Percentiles rank a stretch among this genome's conserved stretches.
Evolutionary conservation across 306 rosid genomes (phyloP).

Genomic region (Rosa multiflora): DNA sequence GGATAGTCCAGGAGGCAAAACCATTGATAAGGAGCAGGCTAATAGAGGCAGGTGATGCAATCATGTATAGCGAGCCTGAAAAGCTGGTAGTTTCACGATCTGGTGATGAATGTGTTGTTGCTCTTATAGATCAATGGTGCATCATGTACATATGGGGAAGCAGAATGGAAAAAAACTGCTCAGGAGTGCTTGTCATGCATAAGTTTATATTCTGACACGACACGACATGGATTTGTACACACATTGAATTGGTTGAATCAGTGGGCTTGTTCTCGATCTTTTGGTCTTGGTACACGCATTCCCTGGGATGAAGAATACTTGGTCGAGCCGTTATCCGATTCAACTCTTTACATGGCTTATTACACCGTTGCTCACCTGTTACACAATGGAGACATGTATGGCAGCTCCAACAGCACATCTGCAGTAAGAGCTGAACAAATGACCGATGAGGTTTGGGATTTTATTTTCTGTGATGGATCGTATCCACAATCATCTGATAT

Average conservation of each 20-base stretch:
- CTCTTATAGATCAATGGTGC: background rate
- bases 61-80: background rate
- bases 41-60: background rate
- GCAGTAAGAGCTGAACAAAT: background rate
- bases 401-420: background rate
- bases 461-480: background rate
- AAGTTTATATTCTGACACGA: background rate
- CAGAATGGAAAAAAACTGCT: conserved; percentile 73
- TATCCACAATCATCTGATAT: background rate
- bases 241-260: background rate
- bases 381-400: background rate
- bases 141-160: conserved; percentile 16
- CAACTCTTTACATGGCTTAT: background rate
- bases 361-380: background rate
- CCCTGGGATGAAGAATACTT: background rate
- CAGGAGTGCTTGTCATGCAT: conserved; percentile 52
- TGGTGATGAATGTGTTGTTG: background rate
- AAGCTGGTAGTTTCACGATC: background rate
- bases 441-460: background rate
- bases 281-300: background rate
- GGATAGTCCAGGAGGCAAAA: background rate
- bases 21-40: background rate
- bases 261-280: background rate
- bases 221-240: background rate
- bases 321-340: background rate